Evolutionary conservation across 2,329 filamentous ascomycete genomes (phyloP), one percentile per base, ranked within the genome.

Genomic region (Elsinoe necatrix): DNA sequence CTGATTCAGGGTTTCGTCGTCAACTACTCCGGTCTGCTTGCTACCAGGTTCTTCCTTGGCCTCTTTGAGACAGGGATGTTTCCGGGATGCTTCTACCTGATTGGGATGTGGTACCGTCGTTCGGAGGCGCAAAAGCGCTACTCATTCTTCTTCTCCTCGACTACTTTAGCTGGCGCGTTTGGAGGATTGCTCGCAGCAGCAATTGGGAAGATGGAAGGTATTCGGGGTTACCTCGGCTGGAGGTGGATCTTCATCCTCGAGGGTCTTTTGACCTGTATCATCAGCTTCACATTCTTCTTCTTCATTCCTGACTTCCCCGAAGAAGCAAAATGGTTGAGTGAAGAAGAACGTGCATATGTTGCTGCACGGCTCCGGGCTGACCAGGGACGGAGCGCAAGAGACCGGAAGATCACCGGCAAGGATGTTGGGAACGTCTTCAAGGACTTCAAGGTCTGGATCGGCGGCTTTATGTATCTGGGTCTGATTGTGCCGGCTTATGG

Each of bases 61-160:
- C 58, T 80, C 1, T 75, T 75, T 57, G 76, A 74, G 55, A 69
- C 73, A 0, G 75, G 75, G 56, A 77, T 78, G 75, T 88, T 88
- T 62, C 85, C 85, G 18, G 41, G 41, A 7, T 45, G 41, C 16
- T 45, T 45, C 41, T 45, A 45, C 23, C 41, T 45, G 9, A 45
- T 45, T 2, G 87, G 58, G 8, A 92, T 92, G 84, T 95, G 87
- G 90, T 98, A 97, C 65, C 84, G 85, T 59, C 83, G 92, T 59
- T 77, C 77, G 43, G 93, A 97, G 72, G 89, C 91, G 1, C 92
- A 97, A 72, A 89, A 89, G 66, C 84, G 93, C 27, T 96, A 91
- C 73, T 87, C 85, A 14, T 91, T 97, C 76, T 97, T 97, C 77
- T 97, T 97, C 76, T 84, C 81, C 65, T 88, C 80, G 25, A 91